Evolutionary conservation across 2,329 filamentous ascomycete species (phyloP).

Genomic region (Trichoderma atrobrunneum): DNA sequence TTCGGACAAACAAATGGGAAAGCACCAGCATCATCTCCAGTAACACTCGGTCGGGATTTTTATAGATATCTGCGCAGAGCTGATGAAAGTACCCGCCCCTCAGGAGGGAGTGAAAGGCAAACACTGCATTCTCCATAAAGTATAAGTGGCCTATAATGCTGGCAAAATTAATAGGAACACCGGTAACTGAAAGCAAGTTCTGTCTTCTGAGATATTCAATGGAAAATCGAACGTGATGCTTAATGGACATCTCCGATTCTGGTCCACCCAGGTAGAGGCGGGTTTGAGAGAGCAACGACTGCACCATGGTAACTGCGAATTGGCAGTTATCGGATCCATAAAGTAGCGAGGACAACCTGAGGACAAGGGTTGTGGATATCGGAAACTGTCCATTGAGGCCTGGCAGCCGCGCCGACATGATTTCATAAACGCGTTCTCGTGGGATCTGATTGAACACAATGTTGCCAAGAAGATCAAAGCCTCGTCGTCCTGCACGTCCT

Average conservation of each 20-base stretch:
- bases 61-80: conserved; percentile 57
- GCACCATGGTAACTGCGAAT: conserved; percentile 61
- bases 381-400: conserved; percentile 77
- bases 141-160: conserved; percentile 70
- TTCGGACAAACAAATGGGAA: conserved; percentile 66
- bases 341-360: conserved; percentile 66
- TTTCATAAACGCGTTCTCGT: conserved; percentile 58
- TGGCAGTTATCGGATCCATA: conserved; percentile 61
- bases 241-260: conserved; percentile 64
- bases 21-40: conserved; percentile 66
- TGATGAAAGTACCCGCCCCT: conserved; percentile 65
- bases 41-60: conserved; percentile 48
- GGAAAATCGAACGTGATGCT: conserved; percentile 76
- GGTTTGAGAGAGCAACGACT: conserved; percentile 66
- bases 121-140: conserved; percentile 71
- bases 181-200: conserved; percentile 58
- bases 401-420: conserved; percentile 71
- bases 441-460: conserved; percentile 72
- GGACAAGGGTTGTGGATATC: conserved; percentile 68
- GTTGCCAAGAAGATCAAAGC: conserved; percentile 78
- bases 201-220: conserved; percentile 75
- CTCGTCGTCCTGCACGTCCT: conserved; percentile 74
- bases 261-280: conserved; percentile 68
- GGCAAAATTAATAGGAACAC: conserved; percentile 69
- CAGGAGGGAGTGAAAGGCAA: conserved; percentile 73